Evolutionary conservation across 371 early-diverging fungal genomes (phyloP).

Genomic region (Amoeboradix gromovi): DNA sequence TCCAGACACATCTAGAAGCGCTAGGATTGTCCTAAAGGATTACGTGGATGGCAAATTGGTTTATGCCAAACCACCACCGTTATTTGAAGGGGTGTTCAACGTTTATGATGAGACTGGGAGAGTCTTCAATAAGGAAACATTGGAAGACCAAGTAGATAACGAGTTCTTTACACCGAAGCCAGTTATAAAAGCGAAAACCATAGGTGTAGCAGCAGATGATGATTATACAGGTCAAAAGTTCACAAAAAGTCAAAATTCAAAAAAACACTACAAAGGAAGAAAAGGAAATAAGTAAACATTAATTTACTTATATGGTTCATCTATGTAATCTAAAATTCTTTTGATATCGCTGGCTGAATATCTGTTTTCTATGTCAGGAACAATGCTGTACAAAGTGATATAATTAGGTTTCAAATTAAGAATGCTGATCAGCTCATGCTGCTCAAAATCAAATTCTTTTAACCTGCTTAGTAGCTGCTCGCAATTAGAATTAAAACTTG

Average conservation of each 20-base stretch:
- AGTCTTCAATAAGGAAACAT: not conserved
- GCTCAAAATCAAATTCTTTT: not conserved
- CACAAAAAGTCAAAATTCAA: not conserved
- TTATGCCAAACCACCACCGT: constrained; percentile 5
- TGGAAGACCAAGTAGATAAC: not conserved
- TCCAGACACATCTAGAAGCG: constrained; percentile 86
- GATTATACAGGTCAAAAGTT: not conserved
- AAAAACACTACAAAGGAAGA: not conserved
- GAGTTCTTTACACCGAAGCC: not conserved
- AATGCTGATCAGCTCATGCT: not conserved
- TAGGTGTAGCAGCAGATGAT: not conserved
- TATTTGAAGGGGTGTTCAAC: not conserved
- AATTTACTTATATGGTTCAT: not conserved
- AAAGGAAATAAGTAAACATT: not conserved
- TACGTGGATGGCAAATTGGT: constrained; percentile 36
- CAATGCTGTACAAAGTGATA: not conserved
- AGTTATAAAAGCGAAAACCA: not conserved
- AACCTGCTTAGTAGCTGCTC: not conserved
- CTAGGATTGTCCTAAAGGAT: constrained; percentile 77
- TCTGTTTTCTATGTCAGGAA: not conserved
- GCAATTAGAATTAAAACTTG: not conserved
- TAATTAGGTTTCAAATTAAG: not conserved
- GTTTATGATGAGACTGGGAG: not conserved
- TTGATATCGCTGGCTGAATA: not conserved
- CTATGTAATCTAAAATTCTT: not conserved